A percentile compares a stretch with the other conserved stretches of the same genome.
Evolutionary conservation across 2,329 filamentous ascomycete species (phyloP).

Genomic region (Pseudogymnoascus sp.): DNA sequence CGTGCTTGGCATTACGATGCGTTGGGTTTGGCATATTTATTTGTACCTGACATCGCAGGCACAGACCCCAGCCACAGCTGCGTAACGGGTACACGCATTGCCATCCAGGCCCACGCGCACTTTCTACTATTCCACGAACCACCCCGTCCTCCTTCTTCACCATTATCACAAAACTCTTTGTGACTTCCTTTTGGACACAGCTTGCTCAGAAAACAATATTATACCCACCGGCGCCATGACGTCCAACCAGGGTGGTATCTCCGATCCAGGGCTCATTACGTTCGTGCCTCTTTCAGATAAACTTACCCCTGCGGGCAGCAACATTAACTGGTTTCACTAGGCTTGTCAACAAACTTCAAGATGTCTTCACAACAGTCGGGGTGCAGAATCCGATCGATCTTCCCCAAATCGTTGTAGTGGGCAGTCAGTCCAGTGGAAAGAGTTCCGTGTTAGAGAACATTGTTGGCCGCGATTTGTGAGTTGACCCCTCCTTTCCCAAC

Average conservation of each 20-base stretch:
- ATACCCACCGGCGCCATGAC: constrained; percentile 18
- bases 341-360: constrained; percentile 97
- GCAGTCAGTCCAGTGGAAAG: constrained; percentile 98
- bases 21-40: not conserved
- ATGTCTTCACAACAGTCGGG: constrained; percentile 97
- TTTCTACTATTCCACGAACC: not conserved
- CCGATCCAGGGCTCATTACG: constrained; percentile 60
- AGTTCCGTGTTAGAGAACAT: constrained; percentile 99
- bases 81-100: constrained; percentile 2
- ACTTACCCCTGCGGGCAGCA: constrained; percentile 19
- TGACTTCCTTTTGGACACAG: not conserved
- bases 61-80: not conserved
- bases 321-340: constrained; percentile 33
- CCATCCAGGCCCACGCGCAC: not conserved
- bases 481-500: constrained; percentile 24
- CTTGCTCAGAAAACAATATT: constrained; percentile 9
- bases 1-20: not conserved
- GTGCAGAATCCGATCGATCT: constrained; percentile 99
- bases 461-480: constrained; percentile 96
- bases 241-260: constrained; percentile 47
- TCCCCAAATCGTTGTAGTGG: constrained; percentile 95
- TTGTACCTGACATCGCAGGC: constrained; percentile 10
- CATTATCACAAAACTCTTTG: not conserved
- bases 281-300: constrained; percentile 31
- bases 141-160: not conserved